A percentile compares a stretch with the other conserved stretches of the same genome.
phyloP scores from a whole-genome alignment of 1,139 yeast species.

The Saccharomyces hybrid region DNA sequence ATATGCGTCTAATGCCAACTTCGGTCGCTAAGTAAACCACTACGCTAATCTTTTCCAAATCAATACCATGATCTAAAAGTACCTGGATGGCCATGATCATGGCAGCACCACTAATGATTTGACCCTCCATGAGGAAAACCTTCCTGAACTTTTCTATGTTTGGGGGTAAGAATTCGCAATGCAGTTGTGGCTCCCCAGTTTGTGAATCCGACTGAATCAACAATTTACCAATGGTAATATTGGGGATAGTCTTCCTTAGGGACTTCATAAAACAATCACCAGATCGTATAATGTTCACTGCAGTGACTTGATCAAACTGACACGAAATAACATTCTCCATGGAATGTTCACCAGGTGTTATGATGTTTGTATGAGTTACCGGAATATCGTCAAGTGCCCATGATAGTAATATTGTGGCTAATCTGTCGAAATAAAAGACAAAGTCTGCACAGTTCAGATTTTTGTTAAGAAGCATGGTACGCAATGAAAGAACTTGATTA shows the following conservation, averaged over 20 bases:
- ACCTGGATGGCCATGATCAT: constrained; percentile 92
- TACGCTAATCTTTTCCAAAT: constrained; percentile 53
- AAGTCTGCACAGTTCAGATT: constrained; percentile 63
- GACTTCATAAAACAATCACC: constrained; percentile 89
- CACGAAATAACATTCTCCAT: constrained; percentile 38
- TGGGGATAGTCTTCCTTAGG: constrained; percentile 67
- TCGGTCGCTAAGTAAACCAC: constrained; percentile 75
- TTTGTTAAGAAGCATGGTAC: constrained; percentile 57
- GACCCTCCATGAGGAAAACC: constrained; percentile 75
- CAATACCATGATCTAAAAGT: constrained; percentile 71
- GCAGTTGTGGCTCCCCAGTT: constrained; percentile 92
- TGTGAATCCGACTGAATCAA: constrained; percentile 79
- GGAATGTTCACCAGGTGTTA: constrained; percentile 42
- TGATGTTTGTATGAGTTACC: constrained; percentile 21
- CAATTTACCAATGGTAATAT: constrained; percentile 70
- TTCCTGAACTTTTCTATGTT: constrained; percentile 34
- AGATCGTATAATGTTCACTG: constrained; percentile 76
- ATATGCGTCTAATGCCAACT: constrained; percentile 66
- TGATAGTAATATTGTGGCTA: constrained; percentile 63
- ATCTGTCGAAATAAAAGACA: constrained; percentile 75
- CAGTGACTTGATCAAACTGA: constrained; percentile 45
- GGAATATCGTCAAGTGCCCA: constrained; percentile 49
- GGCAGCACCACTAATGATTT: constrained; percentile 87
- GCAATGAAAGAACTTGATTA: constrained; percentile 66
- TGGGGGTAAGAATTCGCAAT: constrained; percentile 56